Percentiles rank a stretch among this genome's conserved stretches.
Conservation (phyloP, 768 basidiomycete species). For the Kwoniella newhampshirensis region DNA sequence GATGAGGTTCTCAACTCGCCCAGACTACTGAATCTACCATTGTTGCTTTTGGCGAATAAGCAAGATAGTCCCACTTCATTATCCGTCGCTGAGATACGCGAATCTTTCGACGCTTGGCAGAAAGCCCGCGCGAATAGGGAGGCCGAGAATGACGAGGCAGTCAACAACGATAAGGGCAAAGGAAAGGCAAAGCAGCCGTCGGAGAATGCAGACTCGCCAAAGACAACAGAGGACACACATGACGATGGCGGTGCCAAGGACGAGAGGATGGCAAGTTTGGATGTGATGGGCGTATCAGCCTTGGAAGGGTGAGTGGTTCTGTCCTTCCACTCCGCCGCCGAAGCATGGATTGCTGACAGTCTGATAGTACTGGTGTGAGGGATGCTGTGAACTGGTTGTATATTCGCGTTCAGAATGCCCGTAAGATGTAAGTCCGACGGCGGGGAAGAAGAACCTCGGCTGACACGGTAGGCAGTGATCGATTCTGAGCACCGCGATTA, state of each 20-base stretch:
- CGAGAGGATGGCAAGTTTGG: conserved; percentile 66
- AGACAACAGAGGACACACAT: conserved; percentile 56
- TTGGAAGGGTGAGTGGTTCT: conserved; percentile 71
- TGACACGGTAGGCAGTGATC: not conserved
- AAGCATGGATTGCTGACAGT: too few relatives aligned
- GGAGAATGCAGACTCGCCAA: conserved; percentile 51
- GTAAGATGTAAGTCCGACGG: conserved; percentile 58
- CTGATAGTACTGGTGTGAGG: conserved; percentile 80
- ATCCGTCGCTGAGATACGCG: conserved; percentile 84
- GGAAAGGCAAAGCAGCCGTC: conserved; percentile 61
- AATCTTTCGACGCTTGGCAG: conserved; percentile 58
- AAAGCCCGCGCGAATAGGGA: conserved; percentile 41
- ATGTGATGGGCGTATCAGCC: conserved; percentile 87
- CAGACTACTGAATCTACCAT: conserved; percentile 82
- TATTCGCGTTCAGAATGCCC: conserved; percentile 85
- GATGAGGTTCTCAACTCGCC: conserved; percentile 85
- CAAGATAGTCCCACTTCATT: conserved; percentile 80
- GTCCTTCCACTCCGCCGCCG: not conserved
- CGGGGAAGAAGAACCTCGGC: too few relatives aligned
- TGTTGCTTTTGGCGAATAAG: conserved; percentile 92
- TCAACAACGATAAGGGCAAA: conserved; percentile 14
- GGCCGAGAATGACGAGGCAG: conserved; percentile 63
- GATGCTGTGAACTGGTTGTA: conserved; percentile 94
- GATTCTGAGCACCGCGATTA: not conserved
- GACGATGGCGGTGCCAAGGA: conserved; percentile 45